Percentiles rank a stretch among this genome's conserved stretches.
Conservation (phyloP, 768 basidiomycete species). For the Phaeotremella skinneri region DNA sequence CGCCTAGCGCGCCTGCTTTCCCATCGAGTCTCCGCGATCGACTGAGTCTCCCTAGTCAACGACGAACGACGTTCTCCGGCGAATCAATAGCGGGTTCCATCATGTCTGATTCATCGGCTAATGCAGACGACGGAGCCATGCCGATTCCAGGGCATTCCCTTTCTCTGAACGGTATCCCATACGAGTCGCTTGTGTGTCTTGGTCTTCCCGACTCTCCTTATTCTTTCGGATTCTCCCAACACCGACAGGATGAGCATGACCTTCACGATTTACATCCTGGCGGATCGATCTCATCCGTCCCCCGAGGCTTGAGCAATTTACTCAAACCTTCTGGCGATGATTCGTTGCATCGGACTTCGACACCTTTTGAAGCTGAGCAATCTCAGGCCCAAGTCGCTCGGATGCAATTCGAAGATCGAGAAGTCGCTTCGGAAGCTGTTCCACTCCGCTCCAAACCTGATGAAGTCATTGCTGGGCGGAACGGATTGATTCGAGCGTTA, state of each 20-base stretch:
- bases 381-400: conserved; percentile 33
- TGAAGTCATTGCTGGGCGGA: conserved; percentile 65
- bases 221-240: conserved; percentile 37
- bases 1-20: conserved; percentile 20
- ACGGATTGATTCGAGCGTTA: conserved; percentile 76
- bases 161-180: conserved; percentile 62
- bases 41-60: conserved; percentile 9
- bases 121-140: conserved; percentile 37
- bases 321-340: conserved; percentile 10
- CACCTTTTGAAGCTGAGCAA: conserved; percentile 11
- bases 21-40: conserved; percentile 27
- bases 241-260: conserved; percentile 69
- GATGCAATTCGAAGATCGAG: conserved; percentile 58
- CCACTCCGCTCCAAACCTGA: conserved; percentile 64
- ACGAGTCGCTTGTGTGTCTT: conserved; percentile 53
- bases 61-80: conserved; percentile 37
- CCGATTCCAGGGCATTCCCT: conserved; percentile 48
- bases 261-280: conserved; percentile 89
- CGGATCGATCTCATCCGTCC: conserved; percentile 71
- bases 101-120: conserved; percentile 36
- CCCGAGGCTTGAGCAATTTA: conserved; percentile 34
- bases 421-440: conserved; percentile 70
- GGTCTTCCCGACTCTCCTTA: conserved; percentile 48
- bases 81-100: conserved; percentile 37
- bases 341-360: conserved; percentile 15